Evolutionary conservation across 2,329 filamentous ascomycete genomes (phyloP).

Genomic region (Plectosphaerella plurivora): DNA sequence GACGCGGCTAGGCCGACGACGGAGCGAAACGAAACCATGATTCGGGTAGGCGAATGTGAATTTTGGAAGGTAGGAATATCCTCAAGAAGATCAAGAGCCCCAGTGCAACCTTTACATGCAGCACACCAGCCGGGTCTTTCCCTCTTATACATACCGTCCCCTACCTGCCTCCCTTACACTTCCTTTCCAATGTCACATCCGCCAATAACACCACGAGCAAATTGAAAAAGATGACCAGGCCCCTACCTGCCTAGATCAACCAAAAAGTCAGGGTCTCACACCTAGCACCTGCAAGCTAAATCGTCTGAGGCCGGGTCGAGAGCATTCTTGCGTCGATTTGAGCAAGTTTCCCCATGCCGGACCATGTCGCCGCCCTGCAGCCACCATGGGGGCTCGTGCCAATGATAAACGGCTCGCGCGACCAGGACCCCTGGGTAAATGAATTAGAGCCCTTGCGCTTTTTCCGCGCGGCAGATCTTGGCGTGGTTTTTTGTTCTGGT

Average conservation of each 20-base stretch:
- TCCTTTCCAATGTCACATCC: neutral
- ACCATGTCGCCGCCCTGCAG: too few relatives aligned
- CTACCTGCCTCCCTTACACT: too few relatives aligned
- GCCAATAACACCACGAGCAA: neutral
- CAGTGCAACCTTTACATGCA: neutral
- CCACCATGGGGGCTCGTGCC: too few relatives aligned
- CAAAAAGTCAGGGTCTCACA: neutral
- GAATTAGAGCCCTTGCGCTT: too few relatives aligned
- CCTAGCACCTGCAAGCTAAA: neutral
- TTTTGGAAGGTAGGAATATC: neutral
- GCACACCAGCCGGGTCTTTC: neutral
- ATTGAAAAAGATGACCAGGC: slow-evolving; percentile 1
- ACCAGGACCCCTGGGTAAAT: too few relatives aligned
- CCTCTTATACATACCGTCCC: neutral
- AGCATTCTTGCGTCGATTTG: neutral
- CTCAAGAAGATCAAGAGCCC: neutral
- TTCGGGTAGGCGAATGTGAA: neutral
- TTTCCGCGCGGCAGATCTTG: too few relatives aligned
- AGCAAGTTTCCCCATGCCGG: slow-evolving; percentile 1
- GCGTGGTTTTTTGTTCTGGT: too few relatives aligned
- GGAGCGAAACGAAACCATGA: neutral
- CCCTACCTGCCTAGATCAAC: neutral
- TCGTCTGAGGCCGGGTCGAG: neutral
- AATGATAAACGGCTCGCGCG: too few relatives aligned
- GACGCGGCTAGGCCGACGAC: neutral